Evolutionary conservation across 768 basidiomycete species (phyloP).

Genomic region (Jaapia argillacea): DNA sequence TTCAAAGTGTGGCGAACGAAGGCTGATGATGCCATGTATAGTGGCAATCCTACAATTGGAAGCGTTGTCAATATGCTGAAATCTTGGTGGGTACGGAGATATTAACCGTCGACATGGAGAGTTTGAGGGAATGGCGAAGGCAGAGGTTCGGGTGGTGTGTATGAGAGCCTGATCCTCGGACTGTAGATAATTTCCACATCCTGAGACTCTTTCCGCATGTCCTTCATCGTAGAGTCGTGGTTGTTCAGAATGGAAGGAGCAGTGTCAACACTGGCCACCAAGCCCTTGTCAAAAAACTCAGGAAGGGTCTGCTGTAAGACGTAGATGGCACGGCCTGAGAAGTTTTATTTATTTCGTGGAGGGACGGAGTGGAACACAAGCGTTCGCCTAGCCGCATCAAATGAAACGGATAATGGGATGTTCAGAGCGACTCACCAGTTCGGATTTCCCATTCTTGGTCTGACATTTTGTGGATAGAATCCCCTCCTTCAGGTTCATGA

Average conservation of each 20-base stretch:
- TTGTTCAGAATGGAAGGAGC: constrained; percentile 24
- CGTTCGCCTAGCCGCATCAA: neutral
- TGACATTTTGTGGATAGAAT: no score
- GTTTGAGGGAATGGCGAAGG: constrained; percentile 60
- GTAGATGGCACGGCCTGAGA: constrained; percentile 58
- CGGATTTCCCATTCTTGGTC: constrained; percentile 75
- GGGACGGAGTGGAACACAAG: neutral
- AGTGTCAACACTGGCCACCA: constrained; percentile 44
- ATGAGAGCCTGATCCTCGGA: constrained; percentile 45
- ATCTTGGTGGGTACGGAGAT: neutral
- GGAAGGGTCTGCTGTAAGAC: constrained; percentile 62
- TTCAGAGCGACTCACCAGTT: constrained; percentile 37
- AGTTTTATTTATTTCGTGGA: neutral
- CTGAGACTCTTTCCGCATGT: neutral
- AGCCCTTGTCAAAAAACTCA: constrained; percentile 58
- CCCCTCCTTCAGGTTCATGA: constrained; percentile 22
- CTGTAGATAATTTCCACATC: neutral
- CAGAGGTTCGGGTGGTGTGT: constrained; percentile 57
- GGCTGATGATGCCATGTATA: constrained; percentile 63
- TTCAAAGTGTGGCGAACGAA: constrained; percentile 68
- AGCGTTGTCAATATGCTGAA: neutral
- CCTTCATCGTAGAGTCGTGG: neutral
- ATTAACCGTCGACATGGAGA: constrained; percentile 59
- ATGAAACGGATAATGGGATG: constrained; percentile 4
- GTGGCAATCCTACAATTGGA: constrained; percentile 40